Base-by-base conservation (phyloP, 495 filamentous ascomycete species). In the Usnea hakonensis region DNA sequence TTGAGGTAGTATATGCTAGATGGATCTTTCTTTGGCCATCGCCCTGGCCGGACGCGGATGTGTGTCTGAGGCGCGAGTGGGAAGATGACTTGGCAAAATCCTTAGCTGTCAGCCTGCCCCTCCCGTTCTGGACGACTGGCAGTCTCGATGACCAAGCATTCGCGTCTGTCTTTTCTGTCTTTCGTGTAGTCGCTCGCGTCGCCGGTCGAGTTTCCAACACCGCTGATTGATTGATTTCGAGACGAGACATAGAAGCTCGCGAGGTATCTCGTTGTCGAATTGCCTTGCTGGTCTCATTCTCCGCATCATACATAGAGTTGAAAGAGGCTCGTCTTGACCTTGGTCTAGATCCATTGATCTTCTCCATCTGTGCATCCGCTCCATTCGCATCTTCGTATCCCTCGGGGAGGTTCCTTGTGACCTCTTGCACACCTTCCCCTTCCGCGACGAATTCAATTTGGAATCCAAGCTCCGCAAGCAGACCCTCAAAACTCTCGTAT, bases 401-500 rank as follows among this genome's bases (percentile, higher is more conserved):
- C 33, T 13, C 35, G 26, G 16, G 52, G 38, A 35, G 14, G 5
- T 57, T 43, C 28, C 37, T 57, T 46, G 72, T 71, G 57, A 69
- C 57, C 32, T 76, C 74, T 46, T 72, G 69, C 38, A 70, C 58
- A 3, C 65, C 70, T 48, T 75, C 75, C 44, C 69, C 76, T 6
- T 71, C 73, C n/a, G 70, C 65, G 26, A 83, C 82, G 55, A 86
- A 74, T 57, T 87, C 81, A 64, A 91, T 77, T 38, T 84, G 78
- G 64, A 92, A 90, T 40, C 84, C 86, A 77, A 87, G 78, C 58
- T 79, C 76, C 40, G 78, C 77, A 65, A 94, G 78, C 53, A 86
- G 65, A 43, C 75, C 78, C 72, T 87, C 82, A 69, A 92, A 89
- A 60, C 82, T 85, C 57, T 87, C 82, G 58, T 83, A 83, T 21